Evolutionary conservation across 2,329 filamentous ascomycete genomes (phyloP), one percentile per base, ranked within the genome.

Genomic region (Aspergillus pseudoglaucus): DNA sequence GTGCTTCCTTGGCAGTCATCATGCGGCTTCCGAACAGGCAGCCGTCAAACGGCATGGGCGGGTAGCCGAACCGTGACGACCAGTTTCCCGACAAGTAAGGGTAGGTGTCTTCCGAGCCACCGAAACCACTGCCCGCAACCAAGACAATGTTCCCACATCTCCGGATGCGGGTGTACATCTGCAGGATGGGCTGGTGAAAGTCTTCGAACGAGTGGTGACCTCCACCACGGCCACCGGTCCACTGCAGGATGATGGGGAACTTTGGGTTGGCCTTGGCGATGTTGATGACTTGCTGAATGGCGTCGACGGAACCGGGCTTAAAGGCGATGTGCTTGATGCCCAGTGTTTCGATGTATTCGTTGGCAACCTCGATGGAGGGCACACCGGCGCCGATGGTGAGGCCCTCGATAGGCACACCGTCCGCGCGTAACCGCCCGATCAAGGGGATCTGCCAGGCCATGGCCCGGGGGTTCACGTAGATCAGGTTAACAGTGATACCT

Each of bases 191-290:
- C 62, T 90, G 85, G 68, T 95, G 90, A 78, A 95, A 95, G 68
- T 95, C 90, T 67, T 95, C 90, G 53, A 85, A 95, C 1, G 89
- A 95, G 74, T 95, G 90, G 67, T 95, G 90, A 47, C 90, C 90
- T 73, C 90, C 90, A 58, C 90, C 90, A 70, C 90, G 86, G 41
- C 90, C 90, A 64, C 90, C 90, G 53, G 90, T 95, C 90, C 90
- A 95, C 70, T 95, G 90, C 51, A 95, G 75, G 47, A 95, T 82
- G 45, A 95, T 81, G 12, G 90, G 90, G 76, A 95, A 95, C 23
- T 80, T 84, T 3, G 90, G 90, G 66, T 95, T 91, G 12, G 88
- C 88, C 71, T 88, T 91, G 53, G 90, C 90, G 61, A 95, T 90
- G 70, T 94, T 93, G 71, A 95, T 86, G 52, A 93, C 88, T 22